Evolutionary conservation across 1,139 yeast genomes (phyloP), one percentile per base, ranked within the genome.

Genomic region (Debaryomyces singareniensis): DNA sequence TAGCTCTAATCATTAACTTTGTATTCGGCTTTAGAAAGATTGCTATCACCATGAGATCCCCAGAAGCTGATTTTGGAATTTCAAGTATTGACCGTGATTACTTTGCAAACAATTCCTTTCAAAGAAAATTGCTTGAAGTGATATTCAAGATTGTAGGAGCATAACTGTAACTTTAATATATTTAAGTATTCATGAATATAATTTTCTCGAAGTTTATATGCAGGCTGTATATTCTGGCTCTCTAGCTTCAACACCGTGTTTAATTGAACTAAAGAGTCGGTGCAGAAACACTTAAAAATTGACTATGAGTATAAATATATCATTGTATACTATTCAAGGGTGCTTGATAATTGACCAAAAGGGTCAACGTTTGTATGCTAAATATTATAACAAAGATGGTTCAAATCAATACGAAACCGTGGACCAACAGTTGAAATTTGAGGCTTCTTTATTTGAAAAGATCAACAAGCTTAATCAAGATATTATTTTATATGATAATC

Each of bases 401-500:
- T 37, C 26, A 33, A 43, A 42, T 22, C 54, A 58, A 33, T 58
- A 61, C 37, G 53, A 56, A 26, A 60, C 75, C 4, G 49, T 66
- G 31, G 74, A 76, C 49, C 78, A 79, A 42, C 96, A 91, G 58
- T 60, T 67, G 39, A 68, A 76, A 32, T 91, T 89, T 53, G 99
- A 91, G 58, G 63, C 73, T 44, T 68, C 74, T 5, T 59, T 91
- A 24, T 81, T 81, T 47, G 55, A 63, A 33, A 91, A 89, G 56
- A 79, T 95, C 21, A 74, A 75, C 55, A 85, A 87, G 51, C 79
- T 79, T 43, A 77, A 82, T 48, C 77, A 83, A 33, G 97, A 89
- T 48, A 77, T 91, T 34, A 61, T 86, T 43, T 67, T 91, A 30
- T 83, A 76, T 50, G 95, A 86, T 47, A 76, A 78, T 49, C 82